Evolutionary conservation across 192 early-diverging fungal species (phyloP).

Genomic region (Podila epicladia): DNA sequence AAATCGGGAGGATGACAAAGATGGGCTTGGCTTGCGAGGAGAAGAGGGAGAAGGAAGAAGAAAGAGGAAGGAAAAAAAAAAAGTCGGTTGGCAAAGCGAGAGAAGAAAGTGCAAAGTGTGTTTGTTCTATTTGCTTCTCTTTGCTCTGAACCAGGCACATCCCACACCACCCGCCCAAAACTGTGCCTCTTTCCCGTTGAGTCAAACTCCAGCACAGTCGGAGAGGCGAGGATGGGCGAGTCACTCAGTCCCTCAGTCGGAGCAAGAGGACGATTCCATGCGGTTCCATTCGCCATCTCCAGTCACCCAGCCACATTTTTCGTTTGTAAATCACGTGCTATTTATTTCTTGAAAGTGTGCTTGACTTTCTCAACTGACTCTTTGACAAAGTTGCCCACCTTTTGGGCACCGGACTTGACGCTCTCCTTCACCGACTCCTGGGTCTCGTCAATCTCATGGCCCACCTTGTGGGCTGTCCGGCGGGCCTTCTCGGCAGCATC

Average conservation of each 20-base stretch:
- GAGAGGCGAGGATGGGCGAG: too few relatives aligned
- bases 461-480: neutral
- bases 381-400: constrained; percentile 32
- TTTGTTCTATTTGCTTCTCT: constrained; percentile 15
- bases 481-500: neutral
- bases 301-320: neutral
- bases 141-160: neutral
- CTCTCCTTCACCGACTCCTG: constrained; percentile 6
- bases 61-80: neutral
- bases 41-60: neutral
- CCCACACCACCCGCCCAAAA: too few relatives aligned
- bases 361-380: constrained; percentile 33
- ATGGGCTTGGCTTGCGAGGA: neutral
- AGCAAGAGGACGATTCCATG: too few relatives aligned
- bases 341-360: constrained; percentile 9
- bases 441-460: constrained; percentile 1
- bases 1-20: neutral
- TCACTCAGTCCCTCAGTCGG: too few relatives aligned
- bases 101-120: neutral
- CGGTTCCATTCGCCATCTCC: too few relatives aligned
- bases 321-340: neutral
- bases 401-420: constrained; percentile 31
- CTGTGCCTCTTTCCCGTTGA: too few relatives aligned
- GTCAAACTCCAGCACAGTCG: too few relatives aligned
- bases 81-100: too few relatives aligned